Conservation (phyloP, 202 grass and related monocot species). For the Zoysia matrella region DNA sequence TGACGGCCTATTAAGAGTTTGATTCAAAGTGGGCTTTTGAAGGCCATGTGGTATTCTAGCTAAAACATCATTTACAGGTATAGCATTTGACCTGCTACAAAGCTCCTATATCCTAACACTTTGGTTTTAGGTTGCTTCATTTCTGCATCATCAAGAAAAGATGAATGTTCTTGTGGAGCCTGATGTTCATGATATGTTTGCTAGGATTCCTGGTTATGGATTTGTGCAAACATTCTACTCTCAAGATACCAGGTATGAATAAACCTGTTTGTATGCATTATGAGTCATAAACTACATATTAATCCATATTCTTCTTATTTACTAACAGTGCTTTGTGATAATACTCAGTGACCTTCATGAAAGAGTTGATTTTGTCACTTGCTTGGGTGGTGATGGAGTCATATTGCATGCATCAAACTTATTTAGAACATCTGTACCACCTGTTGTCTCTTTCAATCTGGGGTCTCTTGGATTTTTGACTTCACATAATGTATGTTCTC, state of each 20-base stretch:
- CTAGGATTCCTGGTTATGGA: constrained; percentile 97
- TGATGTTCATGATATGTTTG: constrained; percentile 99
- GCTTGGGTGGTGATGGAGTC: constrained; percentile 97
- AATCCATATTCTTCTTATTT: constrained; percentile 43
- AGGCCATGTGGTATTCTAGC: not conserved
- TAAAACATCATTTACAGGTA: not conserved
- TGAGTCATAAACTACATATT: constrained; percentile 17
- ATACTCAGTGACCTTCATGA: constrained; percentile 88
- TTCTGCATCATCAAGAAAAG: constrained; percentile 93
- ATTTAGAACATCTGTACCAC: constrained; percentile 93
- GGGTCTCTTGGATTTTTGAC: constrained; percentile 99
- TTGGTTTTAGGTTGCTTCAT: constrained; percentile 74
- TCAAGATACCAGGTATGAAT: constrained; percentile 91
- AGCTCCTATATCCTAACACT: constrained; percentile 19
- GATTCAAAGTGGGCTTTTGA: constrained; percentile 18
- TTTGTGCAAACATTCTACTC: constrained; percentile 98
- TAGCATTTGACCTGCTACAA: constrained; percentile 38
- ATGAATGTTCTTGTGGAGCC: constrained; percentile 99
- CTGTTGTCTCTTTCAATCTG: constrained; percentile 97
- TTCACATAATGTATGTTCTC: constrained; percentile 79
- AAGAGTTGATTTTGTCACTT: constrained; percentile 98
- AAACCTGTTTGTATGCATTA: constrained; percentile 31
- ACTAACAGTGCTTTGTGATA: constrained; percentile 40
- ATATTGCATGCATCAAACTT: constrained; percentile 98
- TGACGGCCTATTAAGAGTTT: not conserved